These are phyloP conservation scores for Rutstroemia sp. DNA, from an alignment of 2,329 filamentous ascomycete genomes.

Conservation along the genomic window DNA sequence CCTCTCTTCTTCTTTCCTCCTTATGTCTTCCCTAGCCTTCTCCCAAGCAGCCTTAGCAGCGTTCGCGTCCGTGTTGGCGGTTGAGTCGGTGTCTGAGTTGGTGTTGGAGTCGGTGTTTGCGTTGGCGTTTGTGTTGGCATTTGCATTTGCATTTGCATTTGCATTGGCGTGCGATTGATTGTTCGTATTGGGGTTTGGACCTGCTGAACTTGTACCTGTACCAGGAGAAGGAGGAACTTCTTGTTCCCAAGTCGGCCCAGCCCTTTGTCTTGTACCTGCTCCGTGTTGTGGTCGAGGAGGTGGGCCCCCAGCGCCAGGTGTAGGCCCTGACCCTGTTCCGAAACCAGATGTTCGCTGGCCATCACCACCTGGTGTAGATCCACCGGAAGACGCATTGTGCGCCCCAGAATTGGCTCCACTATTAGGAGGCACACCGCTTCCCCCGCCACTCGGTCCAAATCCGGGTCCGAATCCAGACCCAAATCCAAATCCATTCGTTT, in stretches of 20 bases:
- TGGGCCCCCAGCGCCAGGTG: conserved; percentile 12
- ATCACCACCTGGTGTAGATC: conserved; percentile 16
- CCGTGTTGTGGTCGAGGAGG: conserved; percentile 11
- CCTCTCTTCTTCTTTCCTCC: conserved; percentile 59
- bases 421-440: conserved; percentile 12
- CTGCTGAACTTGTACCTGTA: conserved; percentile 10
- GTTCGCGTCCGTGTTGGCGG: neutral
- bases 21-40: conserved; percentile 60
- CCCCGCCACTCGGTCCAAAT: conserved; percentile 15
- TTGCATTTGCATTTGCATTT: conserved; percentile 10
- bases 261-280: conserved; percentile 7
- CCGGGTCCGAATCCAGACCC: conserved; percentile 28
- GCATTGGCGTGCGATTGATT: conserved; percentile 11
- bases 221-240: conserved; percentile 6
- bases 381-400: conserved; percentile 21
- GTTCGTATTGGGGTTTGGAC: neutral
- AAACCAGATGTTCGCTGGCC: conserved; percentile 7
- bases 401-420: conserved; percentile 14
- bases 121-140: neutral
- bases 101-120: conserved; percentile 8
- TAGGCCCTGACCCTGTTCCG: conserved; percentile 4
- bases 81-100: neutral
- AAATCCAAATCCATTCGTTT: conserved; percentile 33
- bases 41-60: conserved; percentile 50
- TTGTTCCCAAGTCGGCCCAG: conserved; percentile 2